Conservation (phyloP, 169 alveolate species). For the Cryptosporidium ryanae region DNA sequence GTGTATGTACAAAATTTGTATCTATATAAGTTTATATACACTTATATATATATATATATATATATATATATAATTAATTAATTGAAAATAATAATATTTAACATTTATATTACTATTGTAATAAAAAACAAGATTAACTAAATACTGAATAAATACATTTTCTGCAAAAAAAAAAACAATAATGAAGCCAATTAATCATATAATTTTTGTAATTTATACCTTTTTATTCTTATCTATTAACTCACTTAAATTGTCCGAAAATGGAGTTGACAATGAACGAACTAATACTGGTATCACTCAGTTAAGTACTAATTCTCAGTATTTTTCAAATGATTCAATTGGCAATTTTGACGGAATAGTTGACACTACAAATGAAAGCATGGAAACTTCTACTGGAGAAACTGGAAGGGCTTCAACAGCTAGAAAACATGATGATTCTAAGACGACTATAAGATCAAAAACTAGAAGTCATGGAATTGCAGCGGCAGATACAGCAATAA, state of each 20-base stretch:
- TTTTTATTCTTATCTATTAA: neutral
- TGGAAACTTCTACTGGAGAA: neutral
- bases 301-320: neutral
- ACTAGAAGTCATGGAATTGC: too few species aligned
- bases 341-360: neutral
- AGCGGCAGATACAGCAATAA: neutral
- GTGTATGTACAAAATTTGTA: neutral
- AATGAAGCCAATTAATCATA: slow-evolving; percentile 34
- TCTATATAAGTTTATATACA: slow-evolving; percentile 1
- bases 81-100: too few species aligned
- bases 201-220: slow-evolving; percentile 10
- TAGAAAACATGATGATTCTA: too few species aligned
- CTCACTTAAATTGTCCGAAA: neutral
- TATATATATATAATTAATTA: too few species aligned
- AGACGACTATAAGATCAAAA: too few species aligned
- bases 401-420: neutral
- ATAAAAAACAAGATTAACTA: too few species aligned
- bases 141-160: too few species aligned
- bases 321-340: neutral
- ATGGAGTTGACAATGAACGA: neutral
- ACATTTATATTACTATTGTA: too few species aligned
- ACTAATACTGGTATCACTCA: neutral
- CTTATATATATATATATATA: slow-evolving; percentile 12
- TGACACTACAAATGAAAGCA: neutral
- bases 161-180: neutral